These are phyloP conservation scores for Aspergillus tubingensis DNA, from an alignment of 2,329 filamentous ascomycete species.

Conservation along the genomic window DNA sequence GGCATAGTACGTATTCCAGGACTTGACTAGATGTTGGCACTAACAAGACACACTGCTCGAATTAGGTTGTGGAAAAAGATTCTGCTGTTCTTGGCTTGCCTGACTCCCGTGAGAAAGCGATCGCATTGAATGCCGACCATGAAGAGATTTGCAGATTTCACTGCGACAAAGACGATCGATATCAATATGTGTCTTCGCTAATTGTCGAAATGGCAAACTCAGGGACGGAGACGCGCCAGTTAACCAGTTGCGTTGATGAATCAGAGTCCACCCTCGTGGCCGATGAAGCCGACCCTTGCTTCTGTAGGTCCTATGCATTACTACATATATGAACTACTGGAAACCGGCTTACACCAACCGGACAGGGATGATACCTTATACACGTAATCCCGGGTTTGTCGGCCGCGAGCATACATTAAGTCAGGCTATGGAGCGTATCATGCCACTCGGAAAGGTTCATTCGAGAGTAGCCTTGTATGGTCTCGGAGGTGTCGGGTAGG, in stretches of 20 bases:
- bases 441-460: conserved; percentile 5
- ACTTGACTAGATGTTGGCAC: too few species aligned
- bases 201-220: conserved; percentile 11
- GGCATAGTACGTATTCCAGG: conserved; percentile 11
- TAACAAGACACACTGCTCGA: neutral
- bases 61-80: conserved; percentile 24
- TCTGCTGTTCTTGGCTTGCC: conserved; percentile 24
- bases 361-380: conserved; percentile 15
- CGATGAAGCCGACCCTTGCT: neutral
- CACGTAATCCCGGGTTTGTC: conserved; percentile 15
- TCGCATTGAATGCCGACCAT: conserved; percentile 23
- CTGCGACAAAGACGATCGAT: conserved; percentile 14
- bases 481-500: conserved; percentile 17
- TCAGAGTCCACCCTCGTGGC: conserved; percentile 1
- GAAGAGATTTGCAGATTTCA: conserved; percentile 23
- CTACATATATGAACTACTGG: neutral
- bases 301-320: neutral
- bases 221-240: conserved; percentile 1
- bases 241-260: neutral
- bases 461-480: conserved; percentile 15
- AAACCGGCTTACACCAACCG: neutral
- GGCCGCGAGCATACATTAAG: conserved; percentile 4
- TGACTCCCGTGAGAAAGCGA: conserved; percentile 19
- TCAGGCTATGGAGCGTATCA: conserved; percentile 4
- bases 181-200: conserved; percentile 14